Conservation (phyloP, 306 rosid genomes). For the Trifolium subterraneum region DNA sequence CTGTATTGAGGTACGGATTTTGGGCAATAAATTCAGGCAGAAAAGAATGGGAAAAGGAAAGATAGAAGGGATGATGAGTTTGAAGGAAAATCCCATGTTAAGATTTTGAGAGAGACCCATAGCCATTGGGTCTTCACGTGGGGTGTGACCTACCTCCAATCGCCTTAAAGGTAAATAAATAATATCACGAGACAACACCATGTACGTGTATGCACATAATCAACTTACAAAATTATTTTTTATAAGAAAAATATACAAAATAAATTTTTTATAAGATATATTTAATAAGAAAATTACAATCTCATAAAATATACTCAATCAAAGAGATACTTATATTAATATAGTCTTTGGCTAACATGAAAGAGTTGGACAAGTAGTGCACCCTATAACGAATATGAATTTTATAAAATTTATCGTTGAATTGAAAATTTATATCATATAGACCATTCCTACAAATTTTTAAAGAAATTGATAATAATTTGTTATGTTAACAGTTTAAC, state of each 20-base stretch:
- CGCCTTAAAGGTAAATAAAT: conserved; percentile 52
- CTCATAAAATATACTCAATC: too few relatives aligned
- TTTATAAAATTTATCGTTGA: too few relatives aligned
- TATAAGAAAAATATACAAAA: background rate
- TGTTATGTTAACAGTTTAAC: too few relatives aligned
- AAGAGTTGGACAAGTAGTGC: too few relatives aligned
- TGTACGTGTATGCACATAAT: conserved; percentile 31
- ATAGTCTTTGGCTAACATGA: too few relatives aligned
- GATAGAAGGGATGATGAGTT: conserved; percentile 46
- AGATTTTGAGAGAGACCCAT: conserved; percentile 67
- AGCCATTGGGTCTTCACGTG: conserved; percentile 85
- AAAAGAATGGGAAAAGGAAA: conserved; percentile 1
- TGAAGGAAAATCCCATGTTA: conserved; percentile 56
- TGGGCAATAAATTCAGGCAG: conserved; percentile 6
- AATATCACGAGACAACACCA: conserved; percentile 66
- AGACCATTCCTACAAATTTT: too few relatives aligned
- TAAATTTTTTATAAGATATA: background rate
- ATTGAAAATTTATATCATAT: too few relatives aligned
- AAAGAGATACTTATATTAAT: too few relatives aligned
- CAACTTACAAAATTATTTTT: background rate
- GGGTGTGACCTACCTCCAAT: conserved; percentile 67
- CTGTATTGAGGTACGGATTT: background rate
- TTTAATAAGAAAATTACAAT: too few relatives aligned
- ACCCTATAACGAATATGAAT: too few relatives aligned
- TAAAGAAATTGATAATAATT: too few relatives aligned